Base-by-base conservation (phyloP, 2,329 filamentous ascomycete species). In the Fusarium penzigii region DNA sequence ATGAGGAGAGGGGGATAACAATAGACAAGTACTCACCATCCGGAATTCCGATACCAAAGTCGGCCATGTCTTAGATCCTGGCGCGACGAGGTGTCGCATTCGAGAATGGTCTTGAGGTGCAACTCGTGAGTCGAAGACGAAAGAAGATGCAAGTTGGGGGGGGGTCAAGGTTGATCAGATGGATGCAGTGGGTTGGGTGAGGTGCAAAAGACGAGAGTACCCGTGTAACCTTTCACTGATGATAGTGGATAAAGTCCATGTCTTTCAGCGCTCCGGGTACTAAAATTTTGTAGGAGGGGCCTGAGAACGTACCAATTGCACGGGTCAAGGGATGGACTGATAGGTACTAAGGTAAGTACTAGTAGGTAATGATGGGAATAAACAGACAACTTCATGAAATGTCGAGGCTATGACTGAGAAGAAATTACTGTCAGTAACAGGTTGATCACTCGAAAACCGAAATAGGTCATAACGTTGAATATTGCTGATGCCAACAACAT, bases 41-140 rank as follows among this genome's bases (percentile, higher is more conserved):
- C 29, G 71, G 64, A 34, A 68, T 65, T 44, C 62, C 64, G 55
- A 66, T 61, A 49, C 65, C 69, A 63, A 67, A 67, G 56, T 73
- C 70, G 61, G 68, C 64, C 71, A 73, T 73, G 36, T 50, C 58
- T 47, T 53, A 45, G 39, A 17, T 40, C 46, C 39, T 39, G 29
- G 45, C 25, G 53, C 36, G 44, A 46, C 39, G 42, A 17, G 16
- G n/a, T 39, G 52, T 58, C 46, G 49, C 52, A 64, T 63, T 36
- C 32, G 13, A 42, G 59, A 60, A 49, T 29, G 48, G 44, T 42
- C 42, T 34, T 6, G 25, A 14, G n/a, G 39, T 39, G 46, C 29
- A 17, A 47, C n/a, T 25, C 16, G 43, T 48, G 42, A 46, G 12
- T 42, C 29, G n/a, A 20, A 14, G 25, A 25, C 5, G 34, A 17